Base-by-base conservation (phyloP, 176 grass and related monocot species). In the Carex kokanica region DNA sequence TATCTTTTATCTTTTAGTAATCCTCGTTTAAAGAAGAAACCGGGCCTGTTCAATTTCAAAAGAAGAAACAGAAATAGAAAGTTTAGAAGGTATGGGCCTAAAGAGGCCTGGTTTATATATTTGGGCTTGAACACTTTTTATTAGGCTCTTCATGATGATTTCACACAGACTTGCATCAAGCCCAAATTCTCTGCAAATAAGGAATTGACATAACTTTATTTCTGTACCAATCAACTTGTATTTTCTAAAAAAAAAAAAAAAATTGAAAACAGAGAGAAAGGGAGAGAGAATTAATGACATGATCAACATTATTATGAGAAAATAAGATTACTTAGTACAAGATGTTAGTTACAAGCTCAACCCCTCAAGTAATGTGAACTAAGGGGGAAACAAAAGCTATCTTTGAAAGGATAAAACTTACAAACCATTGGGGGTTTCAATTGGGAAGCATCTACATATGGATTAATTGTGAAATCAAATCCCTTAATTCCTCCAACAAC, bases 341-440 rank as follows among this genome's bases (percentile, higher is more conserved):
- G 11, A 74, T 74, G 43, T 74, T 15, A 74, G 21, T 74, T 27
- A 74, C 71, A 74, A 74, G 20, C 8, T 49, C 17, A 74, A 52
- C 21, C 20, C 23, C 71, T 36, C 64, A 53, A 47, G 21, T 74
- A 52, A 21, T 52, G 20, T 15, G 12, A 31, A 65, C 29, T 65
- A 65, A 65, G 71, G 21, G 2, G 8, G 5, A 74, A 74, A 52
- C 71, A 40, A 41, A 71, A 21, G 17, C 67, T 15, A 74, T 13
- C 5, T 5, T 21, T 49, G 15, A 74, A 74, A 51, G 9, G 11
- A 74, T 49, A 74, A 74, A 27, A 24, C 43, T 16, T n/a, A 23
- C 2, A 73, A 74, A 77, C 73, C 45, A 38, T 38, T 38, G 4
- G 36, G 36, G 36, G 36, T 38, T 38, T 75, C 47, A 54, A 73